phyloP scores from a whole-genome alignment of 2,329 filamentous ascomycete species.

The Cordyceps fumosorosea region DNA sequence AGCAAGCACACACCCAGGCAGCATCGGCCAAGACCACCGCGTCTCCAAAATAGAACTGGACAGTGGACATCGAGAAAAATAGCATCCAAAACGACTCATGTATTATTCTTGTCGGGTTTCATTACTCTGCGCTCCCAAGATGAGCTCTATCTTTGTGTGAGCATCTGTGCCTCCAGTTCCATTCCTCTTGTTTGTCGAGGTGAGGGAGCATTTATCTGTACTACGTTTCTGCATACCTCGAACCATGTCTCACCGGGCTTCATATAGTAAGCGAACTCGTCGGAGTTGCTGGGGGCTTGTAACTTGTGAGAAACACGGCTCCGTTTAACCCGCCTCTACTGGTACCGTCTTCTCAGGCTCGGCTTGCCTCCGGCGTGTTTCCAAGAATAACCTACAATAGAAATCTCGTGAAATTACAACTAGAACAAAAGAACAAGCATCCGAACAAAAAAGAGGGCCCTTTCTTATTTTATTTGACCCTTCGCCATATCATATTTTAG shows the following conservation, averaged over 20 bases:
- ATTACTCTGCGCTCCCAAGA: not conserved
- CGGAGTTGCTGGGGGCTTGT: not conserved
- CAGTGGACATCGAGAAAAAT: not conserved
- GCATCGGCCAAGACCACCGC: not conserved
- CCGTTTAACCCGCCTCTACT: not conserved
- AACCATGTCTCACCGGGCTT: not conserved
- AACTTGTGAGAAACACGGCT: not conserved
- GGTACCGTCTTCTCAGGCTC: not conserved
- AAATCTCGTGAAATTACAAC: not conserved
- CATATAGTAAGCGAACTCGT: not conserved
- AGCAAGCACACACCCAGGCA: not conserved
- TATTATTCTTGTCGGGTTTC: not conserved
- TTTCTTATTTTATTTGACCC: not conserved
- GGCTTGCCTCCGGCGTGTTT: not conserved
- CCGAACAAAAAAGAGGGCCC: not conserved
- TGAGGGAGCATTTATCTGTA: not conserved
- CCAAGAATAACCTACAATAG: not conserved
- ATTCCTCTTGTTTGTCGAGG: not conserved
- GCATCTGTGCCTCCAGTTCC: not conserved
- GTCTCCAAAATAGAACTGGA: not conserved
- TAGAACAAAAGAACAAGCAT: not conserved
- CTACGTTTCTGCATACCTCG: not conserved
- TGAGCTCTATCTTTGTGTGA: not conserved
- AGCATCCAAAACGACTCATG: not conserved
- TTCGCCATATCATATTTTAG: not conserved